These are phyloP conservation scores for Magnolia changhungtana DNA, from an alignment of 164 flowering plant genomes.

Conservation along the genomic window DNA sequence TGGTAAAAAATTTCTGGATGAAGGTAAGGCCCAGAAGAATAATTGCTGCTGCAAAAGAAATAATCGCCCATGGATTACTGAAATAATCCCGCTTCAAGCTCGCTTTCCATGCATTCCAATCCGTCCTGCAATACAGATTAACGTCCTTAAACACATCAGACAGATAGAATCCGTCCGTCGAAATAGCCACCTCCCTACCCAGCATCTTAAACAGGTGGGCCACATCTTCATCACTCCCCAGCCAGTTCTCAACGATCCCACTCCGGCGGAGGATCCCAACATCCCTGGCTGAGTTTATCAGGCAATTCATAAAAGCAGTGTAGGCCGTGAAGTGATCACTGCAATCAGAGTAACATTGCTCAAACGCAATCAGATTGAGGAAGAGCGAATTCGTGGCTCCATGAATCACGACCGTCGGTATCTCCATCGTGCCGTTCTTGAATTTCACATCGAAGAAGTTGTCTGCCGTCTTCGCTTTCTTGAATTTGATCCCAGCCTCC, in stretches of 20 bases:
- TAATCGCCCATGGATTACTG: conserved; percentile 10
- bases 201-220: conserved; percentile 20
- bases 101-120: conserved; percentile 23
- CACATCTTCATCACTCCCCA: conserved; percentile 14
- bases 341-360: neutral
- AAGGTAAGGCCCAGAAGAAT: neutral
- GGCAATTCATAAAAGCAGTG: conserved; percentile 5
- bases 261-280: neutral
- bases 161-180: conserved; percentile 15
- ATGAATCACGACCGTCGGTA: conserved; percentile 1
- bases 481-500: conserved; percentile 8
- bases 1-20: neutral
- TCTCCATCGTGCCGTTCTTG: conserved; percentile 1
- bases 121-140: conserved; percentile 10
- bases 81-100: conserved; percentile 1
- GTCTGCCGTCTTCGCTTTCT: neutral
- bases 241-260: neutral
- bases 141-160: conserved; percentile 13
- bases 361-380: neutral
- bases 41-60: conserved; percentile 5
- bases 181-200: conserved; percentile 20
- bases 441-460: neutral
- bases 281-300: conserved; percentile 5
- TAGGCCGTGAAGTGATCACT: neutral
- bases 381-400: neutral